A percentile compares a stretch with the other conserved stretches of the same genome.
These are phyloP conservation scores for Sanghuangporus weigelae DNA, from an alignment of 1,284 basidiomycete species.

Conservation along the genomic window DNA sequence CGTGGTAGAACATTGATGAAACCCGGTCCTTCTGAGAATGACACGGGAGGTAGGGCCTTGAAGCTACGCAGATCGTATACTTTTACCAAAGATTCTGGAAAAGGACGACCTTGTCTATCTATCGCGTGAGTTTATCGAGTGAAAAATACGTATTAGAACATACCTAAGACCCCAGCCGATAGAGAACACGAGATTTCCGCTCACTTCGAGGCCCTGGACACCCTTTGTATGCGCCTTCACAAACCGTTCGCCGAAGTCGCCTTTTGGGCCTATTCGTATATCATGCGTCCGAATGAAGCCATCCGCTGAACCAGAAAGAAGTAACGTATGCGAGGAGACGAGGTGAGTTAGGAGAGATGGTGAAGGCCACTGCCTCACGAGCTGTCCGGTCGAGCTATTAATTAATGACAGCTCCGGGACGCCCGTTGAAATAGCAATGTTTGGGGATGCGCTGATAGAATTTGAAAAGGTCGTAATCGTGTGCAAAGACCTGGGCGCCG, in stretches of 20 bases:
- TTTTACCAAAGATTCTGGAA: constrained; percentile 90
- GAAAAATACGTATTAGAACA: constrained; percentile 15
- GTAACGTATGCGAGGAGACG: constrained; percentile 53
- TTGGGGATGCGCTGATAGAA: constrained; percentile 42
- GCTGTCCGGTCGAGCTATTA: constrained; percentile 69
- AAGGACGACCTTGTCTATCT: constrained; percentile 79
- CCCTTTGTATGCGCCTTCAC: constrained; percentile 79
- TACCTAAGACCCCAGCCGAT: constrained; percentile 86
- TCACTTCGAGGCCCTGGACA: constrained; percentile 76
- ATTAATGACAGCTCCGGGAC: constrained; percentile 64
- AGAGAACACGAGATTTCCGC: constrained; percentile 76
- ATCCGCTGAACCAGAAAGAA: constrained; percentile 79
- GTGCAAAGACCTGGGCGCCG: constrained; percentile 32
- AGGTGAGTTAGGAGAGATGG: constrained; percentile 61
- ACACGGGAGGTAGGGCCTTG: constrained; percentile 75
- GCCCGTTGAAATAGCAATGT: constrained; percentile 61
- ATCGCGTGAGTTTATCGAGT: constrained; percentile 11
- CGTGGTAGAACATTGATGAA: constrained; percentile 84
- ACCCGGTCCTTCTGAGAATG: constrained; percentile 85
- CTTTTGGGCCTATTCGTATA: constrained; percentile 58
- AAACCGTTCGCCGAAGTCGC: constrained; percentile 37
- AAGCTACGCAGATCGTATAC: constrained; percentile 87
- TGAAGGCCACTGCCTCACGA: constrained; percentile 53
- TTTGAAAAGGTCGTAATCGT: constrained; percentile 59
- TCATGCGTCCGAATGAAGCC: constrained; percentile 85